Conservation (phyloP, 1,284 basidiomycete species). For the Papiliotrema terrestris region DNA sequence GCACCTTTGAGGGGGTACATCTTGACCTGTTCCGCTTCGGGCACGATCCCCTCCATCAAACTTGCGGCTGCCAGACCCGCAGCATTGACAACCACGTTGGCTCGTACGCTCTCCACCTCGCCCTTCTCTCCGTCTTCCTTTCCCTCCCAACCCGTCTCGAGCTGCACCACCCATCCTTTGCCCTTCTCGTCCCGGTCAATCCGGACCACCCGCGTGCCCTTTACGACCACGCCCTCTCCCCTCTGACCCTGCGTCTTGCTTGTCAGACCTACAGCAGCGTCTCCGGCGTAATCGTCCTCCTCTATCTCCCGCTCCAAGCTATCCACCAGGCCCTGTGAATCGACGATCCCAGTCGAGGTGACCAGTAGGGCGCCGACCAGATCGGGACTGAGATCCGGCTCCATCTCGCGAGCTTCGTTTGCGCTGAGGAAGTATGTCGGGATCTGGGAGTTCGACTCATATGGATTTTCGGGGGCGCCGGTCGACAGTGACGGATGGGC, state of each 20-base stretch:
- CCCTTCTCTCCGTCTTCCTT: constrained; percentile 29
- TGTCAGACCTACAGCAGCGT: constrained; percentile 21
- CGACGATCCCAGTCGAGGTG: constrained; percentile 85
- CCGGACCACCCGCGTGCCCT: constrained; percentile 81
- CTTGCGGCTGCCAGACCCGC: constrained; percentile 74
- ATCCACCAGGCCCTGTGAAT: constrained; percentile 77
- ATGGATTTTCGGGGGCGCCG: constrained; percentile 4
- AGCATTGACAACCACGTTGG: constrained; percentile 79
- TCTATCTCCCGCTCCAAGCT: constrained; percentile 73
- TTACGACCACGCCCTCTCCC: constrained; percentile 65
- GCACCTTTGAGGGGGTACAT: constrained; percentile 68
- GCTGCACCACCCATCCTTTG: constrained; percentile 58
- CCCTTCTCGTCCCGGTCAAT: constrained; percentile 59
- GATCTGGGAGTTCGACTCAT: constrained; percentile 50
- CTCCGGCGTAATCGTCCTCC: constrained; percentile 49
- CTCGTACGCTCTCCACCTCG: constrained; percentile 67
- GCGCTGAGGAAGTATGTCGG: constrained; percentile 68
- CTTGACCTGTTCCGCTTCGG: constrained; percentile 55
- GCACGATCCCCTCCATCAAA: constrained; percentile 68
- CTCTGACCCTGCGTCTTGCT: constrained; percentile 16
- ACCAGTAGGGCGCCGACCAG: constrained; percentile 75
- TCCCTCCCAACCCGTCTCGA: constrained; percentile 64
- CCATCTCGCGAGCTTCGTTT: constrained; percentile 68
- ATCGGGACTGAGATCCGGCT: constrained; percentile 71
- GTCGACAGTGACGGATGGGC: constrained; percentile 40